phyloP scores from a whole-genome alignment of 371 early-diverging fungal species.

The Lichtheimia hyalospora region DNA sequence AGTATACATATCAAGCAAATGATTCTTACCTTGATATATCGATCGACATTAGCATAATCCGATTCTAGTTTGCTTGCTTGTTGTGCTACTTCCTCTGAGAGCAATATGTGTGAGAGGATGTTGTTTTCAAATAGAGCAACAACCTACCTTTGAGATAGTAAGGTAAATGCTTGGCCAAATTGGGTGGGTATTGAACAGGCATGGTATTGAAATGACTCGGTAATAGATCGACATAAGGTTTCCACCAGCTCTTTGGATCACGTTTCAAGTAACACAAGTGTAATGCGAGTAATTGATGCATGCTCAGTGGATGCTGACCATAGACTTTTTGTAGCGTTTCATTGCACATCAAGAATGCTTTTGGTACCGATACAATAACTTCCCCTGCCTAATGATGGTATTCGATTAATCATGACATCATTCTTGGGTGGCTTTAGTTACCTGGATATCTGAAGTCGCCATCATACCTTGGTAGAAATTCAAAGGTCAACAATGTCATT shows the following conservation, averaged over 20 bases:
- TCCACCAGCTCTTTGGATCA: conserved; percentile 54
- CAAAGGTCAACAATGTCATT: background rate
- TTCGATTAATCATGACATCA: too few relatives aligned
- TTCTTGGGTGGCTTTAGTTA: conserved; percentile 8
- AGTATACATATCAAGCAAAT: background rate
- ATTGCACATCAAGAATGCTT: conserved; percentile 48
- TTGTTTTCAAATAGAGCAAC: background rate
- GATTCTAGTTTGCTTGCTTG: conserved; percentile 47
- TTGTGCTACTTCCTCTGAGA: conserved; percentile 38
- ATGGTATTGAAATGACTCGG: conserved; percentile 62
- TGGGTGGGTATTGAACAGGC: conserved; percentile 54
- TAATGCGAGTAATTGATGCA: conserved; percentile 54
- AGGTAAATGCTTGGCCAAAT: conserved; percentile 41
- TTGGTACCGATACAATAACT: conserved; percentile 59
- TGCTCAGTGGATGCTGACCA: conserved; percentile 37
- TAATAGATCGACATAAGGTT: conserved; percentile 50
- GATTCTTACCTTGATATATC: conserved; percentile 35
- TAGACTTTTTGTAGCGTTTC: conserved; percentile 31
- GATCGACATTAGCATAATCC: conserved; percentile 39
- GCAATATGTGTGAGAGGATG: background rate
- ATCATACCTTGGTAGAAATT: conserved; percentile 46
- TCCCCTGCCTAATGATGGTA: conserved; percentile 53
- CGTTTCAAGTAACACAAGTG: conserved; percentile 42
- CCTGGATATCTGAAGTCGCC: conserved; percentile 59
- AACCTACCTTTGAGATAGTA: conserved; percentile 33